phyloP scores from a whole-genome alignment of 352 stramenopile species.

The Globisporangium megalacanthum region DNA sequence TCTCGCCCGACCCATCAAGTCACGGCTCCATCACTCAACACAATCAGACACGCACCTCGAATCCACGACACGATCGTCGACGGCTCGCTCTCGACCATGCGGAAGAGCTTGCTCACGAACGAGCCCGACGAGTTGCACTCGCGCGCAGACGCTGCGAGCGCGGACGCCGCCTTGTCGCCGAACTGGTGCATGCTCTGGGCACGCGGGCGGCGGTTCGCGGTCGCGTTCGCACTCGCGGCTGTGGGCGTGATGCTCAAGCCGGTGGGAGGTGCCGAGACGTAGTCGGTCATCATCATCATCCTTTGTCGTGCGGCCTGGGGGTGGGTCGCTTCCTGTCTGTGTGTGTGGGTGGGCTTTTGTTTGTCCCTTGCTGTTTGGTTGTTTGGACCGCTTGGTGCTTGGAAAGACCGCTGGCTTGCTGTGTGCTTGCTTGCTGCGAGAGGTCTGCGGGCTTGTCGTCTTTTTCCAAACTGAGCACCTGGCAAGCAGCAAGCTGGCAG shows the following conservation, averaged over 20 bases:
- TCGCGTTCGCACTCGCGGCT: constrained; percentile 1
- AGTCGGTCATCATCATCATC: constrained; percentile 15
- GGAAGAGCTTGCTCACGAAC: constrained; percentile 83
- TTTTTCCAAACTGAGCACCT: constrained; percentile 65
- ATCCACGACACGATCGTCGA: constrained; percentile 82
- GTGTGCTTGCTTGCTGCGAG: constrained; percentile 1
- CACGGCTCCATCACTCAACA: background rate
- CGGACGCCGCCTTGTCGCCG: constrained; percentile 9
- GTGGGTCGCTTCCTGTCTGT: background rate
- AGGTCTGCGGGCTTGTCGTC: constrained; percentile 19
- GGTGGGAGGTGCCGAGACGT: background rate
- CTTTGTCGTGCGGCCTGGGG: background rate
- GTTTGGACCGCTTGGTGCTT: background rate
- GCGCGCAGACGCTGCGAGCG: constrained; percentile 10
- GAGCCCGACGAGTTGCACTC: constrained; percentile 65
- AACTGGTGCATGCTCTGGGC: constrained; percentile 54
- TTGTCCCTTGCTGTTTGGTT: constrained; percentile 1
- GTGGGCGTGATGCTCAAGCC: constrained; percentile 11
- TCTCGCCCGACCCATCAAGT: background rate
- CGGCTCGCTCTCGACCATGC: constrained; percentile 81
- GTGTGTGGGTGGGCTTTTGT: background rate
- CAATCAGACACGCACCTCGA: constrained; percentile 23
- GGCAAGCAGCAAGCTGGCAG: background rate
- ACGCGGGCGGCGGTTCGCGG: constrained; percentile 30
- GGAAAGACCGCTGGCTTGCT: background rate